Base-by-base conservation (phyloP, 352 stramenopile genomes). In the Pythium aquatile region DNA sequence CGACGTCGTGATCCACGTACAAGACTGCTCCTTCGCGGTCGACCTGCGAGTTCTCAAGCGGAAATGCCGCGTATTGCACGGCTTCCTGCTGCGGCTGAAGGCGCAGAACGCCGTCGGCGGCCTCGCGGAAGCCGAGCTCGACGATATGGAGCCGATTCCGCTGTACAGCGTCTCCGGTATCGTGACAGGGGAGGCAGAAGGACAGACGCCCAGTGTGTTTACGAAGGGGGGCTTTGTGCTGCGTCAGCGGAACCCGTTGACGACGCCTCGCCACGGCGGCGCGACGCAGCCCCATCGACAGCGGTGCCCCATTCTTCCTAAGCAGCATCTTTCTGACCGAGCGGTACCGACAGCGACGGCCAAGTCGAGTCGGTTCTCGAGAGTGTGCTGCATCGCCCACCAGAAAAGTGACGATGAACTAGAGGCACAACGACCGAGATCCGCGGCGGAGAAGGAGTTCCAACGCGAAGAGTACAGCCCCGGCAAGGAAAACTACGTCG, bases 1-100 rank as follows among this genome's bases (percentile, higher is more conserved):
- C 2, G 79, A 91, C 60, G 58, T 83, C 8, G 54, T 83, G 39
- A 55, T 92, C 16, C 79, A 89, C 55, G 69, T 79, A 0, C 68
- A 80, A 28, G 64, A 61, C 29, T 92, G 83, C 63, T 74, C 78
- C 20, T 77, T 92, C 40, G 63, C 63, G 16, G 17, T 89, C 8
- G 76, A 88, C 57, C 40, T 69, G 5, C 58, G 46, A 1, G 61
- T 81, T 30, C 33, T 89, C 14, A 63, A 77, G 30, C 39, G 51
- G 2, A 70, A 75, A 49, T 76, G 81, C 63, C 67, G 51, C n/a
- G 65, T 66, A 26, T 52, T 91, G 0, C 75, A 81, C 32, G 67
- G 68, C 13, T 65, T 80, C 26, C 40, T 91, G 14, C 49, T 44
- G 16, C 51, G 46, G 1, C 64, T 85, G 24, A 65, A 61, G 13